phyloP scores from a whole-genome alignment of 345 rosid species.

The Gossypium bickii region DNA sequence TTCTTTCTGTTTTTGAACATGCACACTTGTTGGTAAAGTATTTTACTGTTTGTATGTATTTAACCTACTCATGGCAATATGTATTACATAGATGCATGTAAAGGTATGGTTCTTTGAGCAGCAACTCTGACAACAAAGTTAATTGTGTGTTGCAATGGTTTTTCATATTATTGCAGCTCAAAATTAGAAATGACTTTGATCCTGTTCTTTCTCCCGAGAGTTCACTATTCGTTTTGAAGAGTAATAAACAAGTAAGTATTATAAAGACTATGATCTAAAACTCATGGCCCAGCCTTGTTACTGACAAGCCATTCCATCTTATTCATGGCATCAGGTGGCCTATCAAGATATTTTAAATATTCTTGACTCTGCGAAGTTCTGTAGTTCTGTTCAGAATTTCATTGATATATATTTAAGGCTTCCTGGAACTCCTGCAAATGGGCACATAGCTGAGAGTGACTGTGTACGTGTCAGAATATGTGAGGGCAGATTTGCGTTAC shows the following conservation, averaged over 20 bases:
- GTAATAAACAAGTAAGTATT: constrained; percentile 75
- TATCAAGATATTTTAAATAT: constrained; percentile 83
- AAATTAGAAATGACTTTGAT: constrained; percentile 99
- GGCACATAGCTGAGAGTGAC: constrained; percentile 82
- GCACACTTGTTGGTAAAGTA: background rate
- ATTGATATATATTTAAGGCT: constrained; percentile 85
- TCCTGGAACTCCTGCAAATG: constrained; percentile 79
- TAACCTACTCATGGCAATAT: background rate
- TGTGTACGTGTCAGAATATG: constrained; percentile 97
- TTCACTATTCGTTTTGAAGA: constrained; percentile 92
- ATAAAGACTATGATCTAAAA: constrained; percentile 8
- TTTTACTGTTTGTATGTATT: background rate
- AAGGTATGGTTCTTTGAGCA: background rate
- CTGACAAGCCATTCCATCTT: constrained; percentile 14
- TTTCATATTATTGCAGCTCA: constrained; percentile 51
- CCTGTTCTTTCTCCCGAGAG: constrained; percentile 99
- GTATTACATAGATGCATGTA: background rate
- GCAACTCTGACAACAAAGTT: constrained; percentile 5
- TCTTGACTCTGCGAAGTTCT: constrained; percentile 73
- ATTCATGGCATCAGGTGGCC: constrained; percentile 54
- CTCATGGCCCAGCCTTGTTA: background rate
- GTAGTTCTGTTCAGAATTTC: constrained; percentile 93
- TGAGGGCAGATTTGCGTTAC: constrained; percentile 96
- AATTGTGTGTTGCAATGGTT: constrained; percentile 12
- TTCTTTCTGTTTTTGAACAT: background rate